phyloP scores from a whole-genome alignment of 2,329 filamentous ascomycete species.

The Neofusicoccum cordaticola region DNA sequence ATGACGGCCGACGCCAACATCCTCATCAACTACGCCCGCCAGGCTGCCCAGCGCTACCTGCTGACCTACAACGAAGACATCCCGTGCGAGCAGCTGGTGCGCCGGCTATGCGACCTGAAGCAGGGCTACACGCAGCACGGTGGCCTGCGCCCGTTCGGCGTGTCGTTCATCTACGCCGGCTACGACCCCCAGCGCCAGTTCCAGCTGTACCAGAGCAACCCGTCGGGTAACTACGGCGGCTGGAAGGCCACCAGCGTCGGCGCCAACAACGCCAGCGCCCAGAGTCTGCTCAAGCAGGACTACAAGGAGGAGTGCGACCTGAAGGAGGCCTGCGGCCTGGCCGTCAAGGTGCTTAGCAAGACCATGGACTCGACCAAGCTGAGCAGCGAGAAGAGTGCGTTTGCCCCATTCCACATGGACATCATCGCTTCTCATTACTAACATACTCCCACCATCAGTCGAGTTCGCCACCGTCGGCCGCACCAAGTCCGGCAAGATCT shows the following conservation, averaged over 20 bases:
- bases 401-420: background rate
- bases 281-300: slow-evolving; percentile 96
- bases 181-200: slow-evolving; percentile 96
- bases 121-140: slow-evolving; percentile 99
- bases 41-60: slow-evolving; percentile 95
- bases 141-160: slow-evolving; percentile 95
- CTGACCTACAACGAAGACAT: slow-evolving; percentile 99
- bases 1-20: slow-evolving; percentile 99
- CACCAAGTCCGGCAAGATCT: slow-evolving; percentile 93
- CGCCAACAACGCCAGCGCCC: slow-evolving; percentile 96
- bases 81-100: slow-evolving; percentile 96
- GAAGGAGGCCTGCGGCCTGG: slow-evolving; percentile 94
- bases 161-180: slow-evolving; percentile 98
- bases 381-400: slow-evolving; percentile 97
- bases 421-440: background rate
- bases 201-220: slow-evolving; percentile 98
- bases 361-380: slow-evolving; percentile 99
- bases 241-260: slow-evolving; percentile 99
- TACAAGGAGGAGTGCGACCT: slow-evolving; percentile 98
- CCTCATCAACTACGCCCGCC: slow-evolving; percentile 98
- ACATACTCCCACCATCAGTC: slow-evolving; percentile 53
- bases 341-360: slow-evolving; percentile 98
- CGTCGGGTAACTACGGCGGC: slow-evolving; percentile 96
- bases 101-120: slow-evolving; percentile 94
- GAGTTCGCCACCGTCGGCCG: slow-evolving; percentile 98